Base-by-base conservation (phyloP, 208 protist species). In the Herpetomonas muscarum region DNA sequence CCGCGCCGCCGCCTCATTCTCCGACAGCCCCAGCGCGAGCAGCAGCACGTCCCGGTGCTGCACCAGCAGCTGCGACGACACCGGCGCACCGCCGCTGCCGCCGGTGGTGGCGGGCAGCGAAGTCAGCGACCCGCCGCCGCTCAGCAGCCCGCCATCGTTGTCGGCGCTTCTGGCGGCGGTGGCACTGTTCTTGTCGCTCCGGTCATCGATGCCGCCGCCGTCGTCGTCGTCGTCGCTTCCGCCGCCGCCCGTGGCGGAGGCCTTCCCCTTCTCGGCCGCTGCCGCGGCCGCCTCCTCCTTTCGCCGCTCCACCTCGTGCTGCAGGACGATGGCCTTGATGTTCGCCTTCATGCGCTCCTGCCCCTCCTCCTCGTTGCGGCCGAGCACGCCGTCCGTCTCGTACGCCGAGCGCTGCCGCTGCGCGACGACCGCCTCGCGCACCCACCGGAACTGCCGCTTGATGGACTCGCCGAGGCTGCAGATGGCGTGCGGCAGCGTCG, bases 331-430 rank as follows among this genome's bases (percentile, higher is more conserved):
- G 26, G 58, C 59, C 31, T 73, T 70, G 44, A 79, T 76, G 21
- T 57, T 62, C 6, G 52, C 45, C 59, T 78, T 77, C 42, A 82
- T 72, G 13, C 49, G 42, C 28, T 36, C 52, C 42, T 48, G 49
- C 9, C 61, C 71, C 31, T 76, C 74, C 31, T 49, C 49, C 52
- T 64, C 71, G 7, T 44, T 57, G 25, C 56, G 48, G 15, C 54
- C 41, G 25, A 42, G 45, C 30, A 19, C 45, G 15, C 39, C 30
- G 13, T 56, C 61, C 9, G 55, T 60, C 34, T 69, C 61, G 32
- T 69, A 77, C 46, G 67, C 68, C 26, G 58, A 47, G 10, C 78
- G 69, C 53, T 82, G 76, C 36, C 74, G 69, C 63, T 77, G 64
- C 39, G 58, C 44, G 21, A 48, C 34, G 9, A 75, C 46, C 24